Evolutionary conservation across 257 asterid species (phyloP).

Genomic region (Verbascum thapsus): DNA sequence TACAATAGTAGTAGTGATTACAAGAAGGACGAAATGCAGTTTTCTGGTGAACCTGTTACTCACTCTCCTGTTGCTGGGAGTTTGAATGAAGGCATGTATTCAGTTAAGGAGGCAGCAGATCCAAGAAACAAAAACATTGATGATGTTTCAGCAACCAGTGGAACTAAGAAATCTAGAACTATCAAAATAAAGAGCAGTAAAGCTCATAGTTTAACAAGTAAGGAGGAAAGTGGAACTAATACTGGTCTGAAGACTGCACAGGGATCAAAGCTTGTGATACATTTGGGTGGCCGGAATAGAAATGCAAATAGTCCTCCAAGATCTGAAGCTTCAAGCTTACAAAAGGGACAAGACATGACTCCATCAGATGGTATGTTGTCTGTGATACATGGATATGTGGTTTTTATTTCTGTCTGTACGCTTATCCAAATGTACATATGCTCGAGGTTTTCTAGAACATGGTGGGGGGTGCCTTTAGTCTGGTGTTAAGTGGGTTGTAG

Average conservation of each 20-base stretch:
- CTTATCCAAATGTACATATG: neutral
- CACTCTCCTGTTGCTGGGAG: constrained; percentile 61
- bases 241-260: constrained; percentile 50
- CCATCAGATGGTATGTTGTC: constrained; percentile 64
- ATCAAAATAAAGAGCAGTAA: constrained; percentile 66
- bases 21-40: constrained; percentile 44
- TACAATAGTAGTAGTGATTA: constrained; percentile 35
- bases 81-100: constrained; percentile 28
- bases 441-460: neutral
- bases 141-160: constrained; percentile 51
- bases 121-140: constrained; percentile 53
- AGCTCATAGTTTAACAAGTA: constrained; percentile 41
- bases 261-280: constrained; percentile 88
- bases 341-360: constrained; percentile 55
- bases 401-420: neutral
- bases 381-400: constrained; percentile 20
- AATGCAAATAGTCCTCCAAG: constrained; percentile 53
- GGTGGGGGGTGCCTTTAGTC: neutral
- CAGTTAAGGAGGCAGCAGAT: constrained; percentile 48
- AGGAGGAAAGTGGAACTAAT: constrained; percentile 53
- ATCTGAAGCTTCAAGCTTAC: constrained; percentile 63
- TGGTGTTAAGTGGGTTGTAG: too few species aligned
- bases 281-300: constrained; percentile 76
- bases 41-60: constrained; percentile 49
- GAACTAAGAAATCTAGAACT: constrained; percentile 55